Conservation (phyloP, 225 moss, liverwort and hornwort species). For the Straminergon stramineum region DNA sequence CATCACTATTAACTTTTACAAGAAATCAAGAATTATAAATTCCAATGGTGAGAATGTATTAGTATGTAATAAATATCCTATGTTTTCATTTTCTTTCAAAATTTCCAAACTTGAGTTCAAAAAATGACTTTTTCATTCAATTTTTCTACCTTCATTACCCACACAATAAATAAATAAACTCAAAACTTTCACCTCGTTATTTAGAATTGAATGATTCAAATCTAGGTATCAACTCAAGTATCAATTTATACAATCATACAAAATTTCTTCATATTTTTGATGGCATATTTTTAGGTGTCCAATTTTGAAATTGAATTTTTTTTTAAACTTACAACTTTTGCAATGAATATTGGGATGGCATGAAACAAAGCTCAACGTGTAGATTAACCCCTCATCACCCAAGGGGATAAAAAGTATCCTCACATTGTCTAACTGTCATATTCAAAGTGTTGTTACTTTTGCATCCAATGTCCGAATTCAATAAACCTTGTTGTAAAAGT, state of each 20-base stretch:
- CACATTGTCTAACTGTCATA: no score
- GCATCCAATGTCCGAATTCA: no score
- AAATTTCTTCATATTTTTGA: background rate
- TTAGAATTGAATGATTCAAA: background rate
- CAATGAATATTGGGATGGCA: background rate
- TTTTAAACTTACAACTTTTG: background rate
- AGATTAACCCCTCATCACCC: no score
- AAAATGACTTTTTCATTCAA: fast-evolving
- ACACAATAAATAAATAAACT: background rate
- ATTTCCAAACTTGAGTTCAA: background rate
- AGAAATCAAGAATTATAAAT: no score
- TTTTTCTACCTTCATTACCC: background rate
- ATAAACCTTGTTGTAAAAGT: no score
- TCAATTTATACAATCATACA: background rate
- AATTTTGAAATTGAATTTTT: no score
- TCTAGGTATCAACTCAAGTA: background rate
- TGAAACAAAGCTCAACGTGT: background rate
- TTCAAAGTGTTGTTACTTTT: no score
- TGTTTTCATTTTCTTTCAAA: background rate
- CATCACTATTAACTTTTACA: no score
- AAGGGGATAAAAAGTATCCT: no score
- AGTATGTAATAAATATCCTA: background rate
- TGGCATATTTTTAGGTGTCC: fast-evolving
- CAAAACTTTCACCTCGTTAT: background rate
- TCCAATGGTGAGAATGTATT: background rate